Evolutionary conservation across 495 filamentous ascomycete species (phyloP).

Genomic region (Penicillium herquei): DNA sequence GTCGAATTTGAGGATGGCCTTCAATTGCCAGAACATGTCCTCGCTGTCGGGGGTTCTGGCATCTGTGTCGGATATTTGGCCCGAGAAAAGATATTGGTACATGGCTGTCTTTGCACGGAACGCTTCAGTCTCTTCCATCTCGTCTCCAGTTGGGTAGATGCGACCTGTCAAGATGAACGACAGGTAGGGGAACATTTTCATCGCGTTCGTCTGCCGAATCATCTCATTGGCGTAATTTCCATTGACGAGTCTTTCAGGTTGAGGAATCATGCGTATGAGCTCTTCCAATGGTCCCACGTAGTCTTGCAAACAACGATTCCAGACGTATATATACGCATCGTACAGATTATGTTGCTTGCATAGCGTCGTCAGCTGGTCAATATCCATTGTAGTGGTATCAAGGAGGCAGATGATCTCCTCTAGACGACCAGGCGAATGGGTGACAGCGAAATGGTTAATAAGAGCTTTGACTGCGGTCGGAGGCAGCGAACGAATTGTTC

Average conservation of each 20-base stretch:
- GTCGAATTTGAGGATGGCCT: conserved; percentile 82
- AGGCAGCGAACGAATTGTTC: conserved; percentile 70
- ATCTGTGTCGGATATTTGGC: conserved; percentile 57
- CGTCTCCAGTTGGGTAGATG: conserved; percentile 81
- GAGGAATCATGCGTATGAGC: conserved; percentile 66
- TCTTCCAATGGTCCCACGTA: conserved; percentile 89
- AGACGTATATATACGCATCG: conserved; percentile 95
- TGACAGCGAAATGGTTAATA: conserved; percentile 72
- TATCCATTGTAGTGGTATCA: conserved; percentile 85
- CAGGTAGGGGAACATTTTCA: conserved; percentile 93
- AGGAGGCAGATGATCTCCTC: conserved; percentile 95
- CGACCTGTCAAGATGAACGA: conserved; percentile 91
- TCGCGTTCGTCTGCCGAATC: conserved; percentile 57
- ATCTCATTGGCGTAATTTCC: conserved; percentile 33
- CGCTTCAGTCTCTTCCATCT: conserved; percentile 65
- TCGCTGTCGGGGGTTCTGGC: conserved; percentile 59
- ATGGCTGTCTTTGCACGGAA: conserved; percentile 76
- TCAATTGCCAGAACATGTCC: conserved; percentile 77
- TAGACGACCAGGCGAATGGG: conserved; percentile 68
- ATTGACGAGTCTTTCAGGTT: conserved; percentile 16
- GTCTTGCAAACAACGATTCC: conserved; percentile 86
- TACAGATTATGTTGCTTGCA: conserved; percentile 91
- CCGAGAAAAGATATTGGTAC: conserved; percentile 91
- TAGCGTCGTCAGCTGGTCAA: conserved; percentile 86
- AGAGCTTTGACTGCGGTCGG: conserved; percentile 83